These are phyloP conservation scores for Gracilaria domingensis DNA, from an alignment of 23 red algal genomes.

Conservation along the genomic window DNA sequence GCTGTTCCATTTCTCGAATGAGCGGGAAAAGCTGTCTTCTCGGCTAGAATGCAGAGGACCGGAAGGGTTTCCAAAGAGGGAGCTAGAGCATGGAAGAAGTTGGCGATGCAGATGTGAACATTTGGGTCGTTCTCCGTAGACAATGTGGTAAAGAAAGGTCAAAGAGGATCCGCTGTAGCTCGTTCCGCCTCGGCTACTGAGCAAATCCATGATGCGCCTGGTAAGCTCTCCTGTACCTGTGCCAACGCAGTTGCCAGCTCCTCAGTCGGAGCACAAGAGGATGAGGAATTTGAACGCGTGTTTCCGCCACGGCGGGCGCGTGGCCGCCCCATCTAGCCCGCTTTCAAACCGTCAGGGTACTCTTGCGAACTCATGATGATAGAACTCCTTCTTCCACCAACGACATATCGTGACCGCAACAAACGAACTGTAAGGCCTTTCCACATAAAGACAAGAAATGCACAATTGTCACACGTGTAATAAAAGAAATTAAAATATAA, in stretches of 20 bases:
- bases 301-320: conserved; percentile 20
- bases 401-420: background rate
- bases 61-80: conserved; percentile 14
- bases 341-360: background rate
- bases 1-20: background rate
- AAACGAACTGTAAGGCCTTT: too few relatives aligned
- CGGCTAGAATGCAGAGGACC: background rate
- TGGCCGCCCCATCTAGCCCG: background rate
- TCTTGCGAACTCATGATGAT: background rate
- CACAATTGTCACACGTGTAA: too few relatives aligned
- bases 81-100: conserved; percentile 13
- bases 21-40: background rate
- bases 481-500: too few relatives aligned
- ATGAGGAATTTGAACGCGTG: background rate
- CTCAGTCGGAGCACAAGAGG: background rate
- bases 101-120: background rate
- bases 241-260: background rate
- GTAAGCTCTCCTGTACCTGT: background rate
- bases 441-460: too few relatives aligned
- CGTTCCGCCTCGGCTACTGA: background rate
- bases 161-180: conserved; percentile 2
- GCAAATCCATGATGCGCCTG: background rate
- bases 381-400: background rate
- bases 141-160: conserved; percentile 7
- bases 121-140: conserved; percentile 4